These are phyloP conservation scores for Rhizopogon vesiculosus DNA, from an alignment of 768 basidiomycete genomes.

Conservation along the genomic window DNA sequence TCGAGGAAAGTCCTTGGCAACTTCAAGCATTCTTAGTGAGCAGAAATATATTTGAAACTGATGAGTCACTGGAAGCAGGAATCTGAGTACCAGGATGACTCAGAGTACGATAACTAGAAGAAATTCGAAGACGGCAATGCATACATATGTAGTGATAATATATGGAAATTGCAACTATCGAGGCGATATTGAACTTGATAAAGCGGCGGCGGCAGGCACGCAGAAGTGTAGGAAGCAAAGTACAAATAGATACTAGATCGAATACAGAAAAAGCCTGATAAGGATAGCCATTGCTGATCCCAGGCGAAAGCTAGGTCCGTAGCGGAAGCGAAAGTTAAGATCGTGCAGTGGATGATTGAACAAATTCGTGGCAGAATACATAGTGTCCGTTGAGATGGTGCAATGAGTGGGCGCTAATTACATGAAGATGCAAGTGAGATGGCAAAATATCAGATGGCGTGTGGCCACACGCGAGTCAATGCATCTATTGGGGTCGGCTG, in stretches of 20 bases:
- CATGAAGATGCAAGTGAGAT: constrained; percentile 26
- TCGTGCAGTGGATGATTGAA: constrained; percentile 15
- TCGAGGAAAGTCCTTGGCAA: no score
- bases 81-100: neutral
- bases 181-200: constrained; percentile 9
- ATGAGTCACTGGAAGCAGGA: neutral
- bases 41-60: neutral
- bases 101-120: neutral
- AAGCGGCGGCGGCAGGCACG: neutral
- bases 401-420: constrained; percentile 23
- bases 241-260: constrained; percentile 13
- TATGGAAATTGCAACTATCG: constrained; percentile 11
- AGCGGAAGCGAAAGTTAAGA: constrained; percentile 10
- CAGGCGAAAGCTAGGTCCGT: constrained; percentile 26
- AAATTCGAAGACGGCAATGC: neutral
- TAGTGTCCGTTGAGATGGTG: constrained; percentile 20
- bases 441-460: constrained; percentile 8
- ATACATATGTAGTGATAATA: constrained; percentile 5
- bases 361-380: constrained; percentile 25
- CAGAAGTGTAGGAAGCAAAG: neutral
- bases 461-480: neutral
- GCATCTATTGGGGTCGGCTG: constrained; percentile 7
- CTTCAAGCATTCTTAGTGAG: neutral
- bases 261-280: constrained; percentile 8
- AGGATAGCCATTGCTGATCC: constrained; percentile 20